Base-by-base conservation (phyloP, 768 basidiomycete species). In the Agaricus blazei region DNA sequence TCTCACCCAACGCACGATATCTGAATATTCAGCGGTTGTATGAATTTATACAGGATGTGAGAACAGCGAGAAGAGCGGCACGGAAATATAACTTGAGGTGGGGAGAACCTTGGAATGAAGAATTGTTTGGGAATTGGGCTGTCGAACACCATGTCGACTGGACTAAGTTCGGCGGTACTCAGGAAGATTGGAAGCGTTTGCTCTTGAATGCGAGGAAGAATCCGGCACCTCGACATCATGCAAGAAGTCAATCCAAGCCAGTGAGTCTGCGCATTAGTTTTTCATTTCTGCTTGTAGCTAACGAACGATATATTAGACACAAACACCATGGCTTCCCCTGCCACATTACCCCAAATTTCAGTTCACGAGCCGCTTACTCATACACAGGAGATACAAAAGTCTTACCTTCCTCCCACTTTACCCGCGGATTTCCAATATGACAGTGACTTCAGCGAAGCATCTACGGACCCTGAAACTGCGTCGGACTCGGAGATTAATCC, bases 391-490 rank as follows among this genome's bases (percentile, higher is more conserved):
- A 19, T 28, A 11, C 3, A 12, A 23, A 40, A 42, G 15, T 34
- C 45, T 29, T 37, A 11, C 27, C 12, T 9, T 23, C 41, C 7
- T 9, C 31, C 14, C 27, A 14, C 26, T 42, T 14, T 34, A 44
- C 26, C 24, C 23, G 29, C 44, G 3, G 48, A 62, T 46, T 70
- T 63, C 52, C 62, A 63, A 9, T 84, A 84, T 58, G 81, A 80
- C 62, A 73, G 79, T 0, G 84, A 86, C 61, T 85, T 85, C 63
- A 80, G 79, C 9, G 75, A 77, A n/a, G 62, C 65, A 6, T 82
- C 82, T 3, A 75, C 78, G 23, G 68, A 67, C 11, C 69, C 75
- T 5, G 72, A 67, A n/a, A 66, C 75, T 1, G 75, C 75, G 42
- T 71, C 75, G 9, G 68, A 75, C 38, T 50, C 65, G 1, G 70